Base-by-base conservation (phyloP, 768 basidiomycete species). In the Auriculariales sp. region DNA sequence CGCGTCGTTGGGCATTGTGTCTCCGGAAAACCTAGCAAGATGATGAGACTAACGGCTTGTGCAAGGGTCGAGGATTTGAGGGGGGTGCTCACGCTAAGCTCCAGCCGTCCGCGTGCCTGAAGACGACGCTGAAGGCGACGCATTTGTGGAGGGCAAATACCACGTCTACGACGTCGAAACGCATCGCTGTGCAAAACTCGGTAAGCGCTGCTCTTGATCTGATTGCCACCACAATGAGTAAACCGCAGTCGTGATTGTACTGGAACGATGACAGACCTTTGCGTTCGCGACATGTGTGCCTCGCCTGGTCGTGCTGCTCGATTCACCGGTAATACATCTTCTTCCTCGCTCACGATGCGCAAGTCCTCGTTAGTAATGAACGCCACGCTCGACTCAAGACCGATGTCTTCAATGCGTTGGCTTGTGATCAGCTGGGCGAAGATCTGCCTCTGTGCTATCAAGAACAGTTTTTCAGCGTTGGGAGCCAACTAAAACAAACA, bases 21-120 rank as follows among this genome's bases (percentile, higher is more conserved):
- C 94, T 4, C 82, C 93, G 3, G 94, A 97, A 59, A 86, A 98
- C 19, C 92, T 94, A n/a, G 54, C 30, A 32, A n/a, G 15, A 34
- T 28, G 36, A 14, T 32, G 15, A 53, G 4, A 28, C 25, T n/a
- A 54, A 46, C 53, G 48, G 32, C 14, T 28, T 44, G 25, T 32
- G 36, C n/a, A 30, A 49, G 46, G 39, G 27, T 14, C 30, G 19
- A 30, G n/a, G 11, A 28, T 30, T 9, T 12, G 5, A 1, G 4
- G 11, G 48, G 15, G 28, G 5, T 12, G 71, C 82, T 52, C 59
- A 89, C 85, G 74, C 78, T 17, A 87, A 66, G 58, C 81, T 82
- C 85, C 85, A 90, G 3, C 78, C 86, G 46, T 83, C 78, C 17
- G 56, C 48, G 59, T 87, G 83, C 39, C 71, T 71, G 42, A 94